Evolutionary conservation across 768 basidiomycete genomes (phyloP).

Genomic region (Xerocomus spinulosus): DNA sequence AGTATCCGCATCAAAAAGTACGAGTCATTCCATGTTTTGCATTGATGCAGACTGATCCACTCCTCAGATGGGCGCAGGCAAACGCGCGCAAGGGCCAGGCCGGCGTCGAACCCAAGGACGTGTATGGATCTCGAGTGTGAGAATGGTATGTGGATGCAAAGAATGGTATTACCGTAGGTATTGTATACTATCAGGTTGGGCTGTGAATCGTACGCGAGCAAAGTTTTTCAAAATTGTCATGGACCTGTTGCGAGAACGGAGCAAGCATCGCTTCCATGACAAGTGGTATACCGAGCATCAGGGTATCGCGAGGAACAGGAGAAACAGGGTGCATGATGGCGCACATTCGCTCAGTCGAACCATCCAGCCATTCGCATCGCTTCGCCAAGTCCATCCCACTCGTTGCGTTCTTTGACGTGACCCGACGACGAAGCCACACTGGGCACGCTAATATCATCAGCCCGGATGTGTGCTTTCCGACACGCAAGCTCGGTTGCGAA

Average conservation of each 20-base stretch:
- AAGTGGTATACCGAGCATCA: not conserved
- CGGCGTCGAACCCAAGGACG: constrained; percentile 72
- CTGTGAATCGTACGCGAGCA: not conserved
- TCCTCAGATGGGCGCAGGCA: constrained; percentile 75
- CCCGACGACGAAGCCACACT: constrained; percentile 15
- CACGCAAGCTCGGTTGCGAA: constrained; percentile 84
- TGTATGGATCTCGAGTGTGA: constrained; percentile 64
- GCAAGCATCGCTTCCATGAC: not conserved
- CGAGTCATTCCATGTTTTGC: constrained; percentile 23
- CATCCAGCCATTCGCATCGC: constrained; percentile 76
- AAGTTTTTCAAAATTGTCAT: not conserved
- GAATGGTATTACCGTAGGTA: not conserved
- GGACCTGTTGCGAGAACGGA: not conserved
- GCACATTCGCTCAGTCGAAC: constrained; percentile 45
- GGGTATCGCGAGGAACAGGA: not conserved
- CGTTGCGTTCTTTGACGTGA: constrained; percentile 36
- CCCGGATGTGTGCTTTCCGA: constrained; percentile 46
- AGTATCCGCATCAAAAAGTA: constrained; percentile 98
- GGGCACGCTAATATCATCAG: not conserved
- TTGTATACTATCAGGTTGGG: constrained; percentile 1
- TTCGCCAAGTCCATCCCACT: constrained; percentile 65
- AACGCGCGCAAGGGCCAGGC: constrained; percentile 82
- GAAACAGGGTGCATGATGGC: not conserved
- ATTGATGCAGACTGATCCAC: not conserved
- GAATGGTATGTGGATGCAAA: not conserved